phyloP scores from a whole-genome alignment of 192 early-diverging fungal species.

The Backusella circina region DNA sequence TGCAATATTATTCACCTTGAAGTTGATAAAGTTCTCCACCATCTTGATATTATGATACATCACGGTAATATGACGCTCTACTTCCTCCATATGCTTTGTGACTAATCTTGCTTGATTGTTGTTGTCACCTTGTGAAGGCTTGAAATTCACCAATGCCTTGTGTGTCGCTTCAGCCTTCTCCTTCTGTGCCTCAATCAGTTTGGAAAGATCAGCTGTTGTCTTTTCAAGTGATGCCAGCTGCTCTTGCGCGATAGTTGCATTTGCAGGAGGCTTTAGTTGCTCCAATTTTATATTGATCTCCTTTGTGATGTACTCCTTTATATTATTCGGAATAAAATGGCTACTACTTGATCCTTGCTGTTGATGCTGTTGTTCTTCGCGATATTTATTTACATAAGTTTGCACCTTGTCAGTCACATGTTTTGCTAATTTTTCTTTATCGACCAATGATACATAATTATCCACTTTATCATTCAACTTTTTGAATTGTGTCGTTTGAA shows the following conservation, averaged over 20 bases:
- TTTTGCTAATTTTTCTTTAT: background rate
- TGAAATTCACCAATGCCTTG: background rate
- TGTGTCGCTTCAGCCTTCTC: background rate
- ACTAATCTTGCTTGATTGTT: background rate
- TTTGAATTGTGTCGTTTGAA: background rate
- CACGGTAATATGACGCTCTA: background rate
- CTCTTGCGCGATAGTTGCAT: background rate
- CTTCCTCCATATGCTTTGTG: conserved; percentile 1
- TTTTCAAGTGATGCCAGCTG: background rate
- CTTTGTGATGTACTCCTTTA: background rate
- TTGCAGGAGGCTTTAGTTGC: background rate
- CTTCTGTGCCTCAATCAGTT: background rate
- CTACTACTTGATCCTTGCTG: background rate
- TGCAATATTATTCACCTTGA: background rate
- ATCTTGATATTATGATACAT: conserved; percentile 4
- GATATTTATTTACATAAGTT: background rate
- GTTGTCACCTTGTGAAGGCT: background rate
- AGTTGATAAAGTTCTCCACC: background rate
- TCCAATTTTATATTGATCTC: background rate
- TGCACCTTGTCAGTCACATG: background rate
- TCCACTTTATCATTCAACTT: background rate
- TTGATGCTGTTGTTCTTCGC: background rate
- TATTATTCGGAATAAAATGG: background rate
- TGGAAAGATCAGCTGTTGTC: background rate
- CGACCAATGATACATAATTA: background rate